Evolutionary conservation across 148 eudicot genomes (phyloP).

Genomic region (Camellia japonica): DNA sequence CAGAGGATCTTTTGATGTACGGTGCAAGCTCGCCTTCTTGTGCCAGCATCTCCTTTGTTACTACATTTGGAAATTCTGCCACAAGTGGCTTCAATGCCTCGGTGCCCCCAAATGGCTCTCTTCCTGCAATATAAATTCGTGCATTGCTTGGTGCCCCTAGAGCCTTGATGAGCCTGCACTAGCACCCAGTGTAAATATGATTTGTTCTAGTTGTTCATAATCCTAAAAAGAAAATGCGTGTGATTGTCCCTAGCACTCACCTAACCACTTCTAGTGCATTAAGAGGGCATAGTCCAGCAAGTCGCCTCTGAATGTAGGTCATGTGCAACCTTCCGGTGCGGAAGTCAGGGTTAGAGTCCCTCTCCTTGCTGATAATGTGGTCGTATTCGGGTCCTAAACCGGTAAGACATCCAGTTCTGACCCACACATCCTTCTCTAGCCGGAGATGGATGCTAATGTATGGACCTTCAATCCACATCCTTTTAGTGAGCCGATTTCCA

Average conservation of each 20-base stretch:
- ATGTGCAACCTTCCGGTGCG: conserved; percentile 53
- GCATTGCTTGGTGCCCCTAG: conserved; percentile 63
- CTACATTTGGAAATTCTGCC: conserved; percentile 49
- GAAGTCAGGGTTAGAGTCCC: conserved; percentile 46
- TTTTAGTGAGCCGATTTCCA: conserved; percentile 59
- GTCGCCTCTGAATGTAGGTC: conserved; percentile 43
- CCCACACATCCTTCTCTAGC: conserved; percentile 83
- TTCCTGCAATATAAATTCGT: conserved; percentile 63
- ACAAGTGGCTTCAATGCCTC: conserved; percentile 45
- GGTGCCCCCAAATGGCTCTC: conserved; percentile 68
- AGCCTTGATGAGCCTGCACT: conserved; percentile 53
- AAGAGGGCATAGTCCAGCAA: conserved; percentile 71
- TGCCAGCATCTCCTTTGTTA: conserved; percentile 51
- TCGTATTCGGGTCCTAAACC: conserved; percentile 65
- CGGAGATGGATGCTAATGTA: conserved; percentile 69
- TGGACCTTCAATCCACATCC: conserved; percentile 93
- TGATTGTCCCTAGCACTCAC: conserved; percentile 9
- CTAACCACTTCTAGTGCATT: conserved; percentile 65
- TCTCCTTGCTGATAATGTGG: conserved; percentile 37
- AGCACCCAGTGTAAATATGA: background rate
- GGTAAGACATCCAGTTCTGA: conserved; percentile 67
- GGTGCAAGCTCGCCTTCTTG: conserved; percentile 50
- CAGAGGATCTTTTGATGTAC: conserved; percentile 47
- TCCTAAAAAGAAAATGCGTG: background rate
- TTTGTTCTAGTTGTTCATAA: too few species aligned